Percentiles rank a stretch among this genome's conserved stretches.
These are phyloP conservation scores for Phalaenopsis hybrid DNA, from an alignment of 116 monocot species.

Conservation along the genomic window DNA sequence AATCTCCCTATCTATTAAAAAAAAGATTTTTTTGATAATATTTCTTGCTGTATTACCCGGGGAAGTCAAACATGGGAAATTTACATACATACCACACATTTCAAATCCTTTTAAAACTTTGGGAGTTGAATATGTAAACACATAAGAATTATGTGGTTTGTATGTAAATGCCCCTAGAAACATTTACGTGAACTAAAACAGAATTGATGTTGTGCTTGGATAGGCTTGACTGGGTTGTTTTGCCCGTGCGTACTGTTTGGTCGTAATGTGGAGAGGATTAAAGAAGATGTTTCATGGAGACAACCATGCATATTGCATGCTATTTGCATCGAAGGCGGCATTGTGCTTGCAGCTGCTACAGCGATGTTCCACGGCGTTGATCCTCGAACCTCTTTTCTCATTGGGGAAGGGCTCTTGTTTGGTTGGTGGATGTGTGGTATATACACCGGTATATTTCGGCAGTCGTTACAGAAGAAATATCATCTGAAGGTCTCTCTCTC, in stretches of 20 bases:
- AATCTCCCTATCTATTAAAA: too few species aligned
- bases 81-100: too few species aligned
- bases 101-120: too few species aligned
- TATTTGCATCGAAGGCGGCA: conserved; percentile 45
- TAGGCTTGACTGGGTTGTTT: conserved; percentile 51
- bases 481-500: conserved; percentile 35
- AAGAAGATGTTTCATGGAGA: conserved; percentile 46
- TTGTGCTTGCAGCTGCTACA: conserved; percentile 40
- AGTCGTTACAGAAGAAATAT: conserved; percentile 56
- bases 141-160: too few species aligned
- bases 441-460: conserved; percentile 48
- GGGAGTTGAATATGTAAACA: too few species aligned
- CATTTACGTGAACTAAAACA: not conserved
- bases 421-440: conserved; percentile 59
- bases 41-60: too few species aligned
- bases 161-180: not conserved
- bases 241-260: conserved; percentile 61
- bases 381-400: conserved; percentile 47
- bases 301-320: conserved; percentile 45
- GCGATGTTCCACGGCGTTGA: conserved; percentile 51
- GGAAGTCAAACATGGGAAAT: too few species aligned
- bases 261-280: conserved; percentile 45
- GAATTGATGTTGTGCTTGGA: not conserved
- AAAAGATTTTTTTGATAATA: too few species aligned
- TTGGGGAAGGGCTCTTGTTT: conserved; percentile 48